Percentiles rank a stretch among this genome's conserved stretches.
Evolutionary conservation across 805 yeast genomes (phyloP).

Genomic region (Candida stauntonica): DNA sequence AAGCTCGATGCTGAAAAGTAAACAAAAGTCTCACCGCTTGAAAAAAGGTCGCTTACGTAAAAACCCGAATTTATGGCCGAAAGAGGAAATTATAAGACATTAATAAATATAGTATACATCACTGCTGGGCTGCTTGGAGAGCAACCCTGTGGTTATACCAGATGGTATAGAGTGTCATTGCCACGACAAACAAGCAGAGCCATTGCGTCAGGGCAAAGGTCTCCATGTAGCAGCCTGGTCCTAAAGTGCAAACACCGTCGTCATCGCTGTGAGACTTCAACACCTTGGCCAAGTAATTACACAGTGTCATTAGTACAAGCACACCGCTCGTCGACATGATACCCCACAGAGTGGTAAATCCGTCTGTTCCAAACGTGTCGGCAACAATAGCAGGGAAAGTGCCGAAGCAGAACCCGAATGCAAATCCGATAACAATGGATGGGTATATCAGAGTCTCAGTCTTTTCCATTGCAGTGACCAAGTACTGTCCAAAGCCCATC

Average conservation of each 20-base stretch:
- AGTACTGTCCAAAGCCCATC: slow-evolving; percentile 34
- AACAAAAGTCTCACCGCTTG: not conserved
- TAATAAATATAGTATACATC: not conserved
- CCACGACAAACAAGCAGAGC: slow-evolving; percentile 8
- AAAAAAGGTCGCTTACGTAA: slow-evolving; percentile 2
- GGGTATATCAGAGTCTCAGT: slow-evolving; percentile 41
- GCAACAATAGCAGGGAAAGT: slow-evolving; percentile 73
- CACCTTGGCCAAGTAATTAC: slow-evolving; percentile 50
- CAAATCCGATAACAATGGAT: slow-evolving; percentile 54
- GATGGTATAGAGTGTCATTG: slow-evolving; percentile 13
- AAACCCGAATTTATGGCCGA: not conserved
- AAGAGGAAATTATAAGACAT: slow-evolving; percentile 2
- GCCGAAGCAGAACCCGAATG: slow-evolving; percentile 71
- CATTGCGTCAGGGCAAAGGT: slow-evolving; percentile 32
- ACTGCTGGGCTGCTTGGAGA: no score
- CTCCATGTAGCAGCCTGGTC: slow-evolving; percentile 44
- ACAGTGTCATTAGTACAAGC: slow-evolving; percentile 46
- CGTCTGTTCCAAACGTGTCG: slow-evolving; percentile 62
- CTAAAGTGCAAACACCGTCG: slow-evolving; percentile 40
- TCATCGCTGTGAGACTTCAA: slow-evolving; percentile 42
- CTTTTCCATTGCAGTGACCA: slow-evolving; percentile 33
- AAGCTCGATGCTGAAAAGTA: slow-evolving; percentile 1
- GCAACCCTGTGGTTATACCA: slow-evolving; percentile 16
- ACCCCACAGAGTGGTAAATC: slow-evolving; percentile 77
- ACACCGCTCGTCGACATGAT: slow-evolving; percentile 69